Conservation (phyloP, 2,329 filamentous ascomycete species). For the Colletotrichum sp. region DNA sequence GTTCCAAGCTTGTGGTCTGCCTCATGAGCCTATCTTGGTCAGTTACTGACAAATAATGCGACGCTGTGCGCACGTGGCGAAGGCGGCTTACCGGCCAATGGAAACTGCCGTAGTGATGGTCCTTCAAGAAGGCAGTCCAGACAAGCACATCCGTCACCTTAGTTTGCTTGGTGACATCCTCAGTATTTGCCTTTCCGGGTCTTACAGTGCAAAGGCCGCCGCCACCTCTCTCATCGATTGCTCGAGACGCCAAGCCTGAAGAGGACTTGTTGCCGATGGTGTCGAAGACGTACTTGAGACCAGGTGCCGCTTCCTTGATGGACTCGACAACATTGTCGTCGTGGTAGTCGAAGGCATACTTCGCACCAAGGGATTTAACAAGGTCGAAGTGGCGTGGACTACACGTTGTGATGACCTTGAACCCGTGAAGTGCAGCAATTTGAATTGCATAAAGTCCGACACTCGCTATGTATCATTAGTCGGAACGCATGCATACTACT, state of each 20-base stretch:
- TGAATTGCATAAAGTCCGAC: slow-evolving; percentile 43
- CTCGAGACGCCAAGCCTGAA: slow-evolving; percentile 35
- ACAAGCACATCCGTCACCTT: slow-evolving; percentile 47
- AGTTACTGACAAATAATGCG: accelerated
- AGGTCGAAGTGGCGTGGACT: slow-evolving; percentile 35
- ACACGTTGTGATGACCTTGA: slow-evolving; percentile 41
- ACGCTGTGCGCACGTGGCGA: accelerated
- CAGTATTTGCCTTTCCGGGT: slow-evolving; percentile 43
- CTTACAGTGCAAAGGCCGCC: slow-evolving; percentile 45
- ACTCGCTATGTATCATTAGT: slow-evolving; percentile 30
- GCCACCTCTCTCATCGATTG: slow-evolving; percentile 26
- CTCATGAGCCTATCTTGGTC: slow-evolving; percentile 31
- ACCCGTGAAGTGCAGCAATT: slow-evolving; percentile 32
- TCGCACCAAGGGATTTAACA: slow-evolving; percentile 36
- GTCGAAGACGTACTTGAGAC: slow-evolving; percentile 43
- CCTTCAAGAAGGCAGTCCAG: slow-evolving; percentile 45
- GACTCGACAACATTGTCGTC: slow-evolving; percentile 37
- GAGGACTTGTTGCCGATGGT: slow-evolving; percentile 44
- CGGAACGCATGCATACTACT: too few species aligned
- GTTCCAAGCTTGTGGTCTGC: slow-evolving; percentile 38
- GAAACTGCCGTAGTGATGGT: slow-evolving; percentile 39
- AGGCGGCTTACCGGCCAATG: slow-evolving; percentile 38
- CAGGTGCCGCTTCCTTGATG: slow-evolving; percentile 35
- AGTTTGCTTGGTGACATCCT: slow-evolving; percentile 34
- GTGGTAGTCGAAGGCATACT: slow-evolving; percentile 44